A percentile compares a stretch with the other conserved stretches of the same genome.
Conservation (phyloP, 2,329 filamentous ascomycete genomes). For the Pseudogymnoascus pannorum region DNA sequence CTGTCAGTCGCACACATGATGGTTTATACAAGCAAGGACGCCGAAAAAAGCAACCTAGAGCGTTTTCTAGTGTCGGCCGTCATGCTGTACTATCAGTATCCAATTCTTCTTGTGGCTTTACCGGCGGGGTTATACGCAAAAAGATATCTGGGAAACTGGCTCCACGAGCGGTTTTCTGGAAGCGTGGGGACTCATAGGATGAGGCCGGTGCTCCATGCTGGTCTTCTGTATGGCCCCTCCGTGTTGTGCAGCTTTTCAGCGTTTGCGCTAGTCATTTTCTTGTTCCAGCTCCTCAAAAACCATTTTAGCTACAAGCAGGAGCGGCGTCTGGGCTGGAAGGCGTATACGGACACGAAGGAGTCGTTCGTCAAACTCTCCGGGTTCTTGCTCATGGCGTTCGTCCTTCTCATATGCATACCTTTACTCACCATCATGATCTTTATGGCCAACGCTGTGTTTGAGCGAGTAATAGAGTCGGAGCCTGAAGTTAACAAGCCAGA, state of each 20-base stretch:
- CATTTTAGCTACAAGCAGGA: neutral
- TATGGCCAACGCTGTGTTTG: neutral
- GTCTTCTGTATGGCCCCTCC: neutral
- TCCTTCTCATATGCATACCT: neutral
- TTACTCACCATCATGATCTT: neutral
- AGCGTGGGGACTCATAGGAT: neutral
- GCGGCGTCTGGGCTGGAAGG: neutral
- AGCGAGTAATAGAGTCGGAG: neutral
- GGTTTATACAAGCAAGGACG: neutral
- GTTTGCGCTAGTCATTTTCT: neutral
- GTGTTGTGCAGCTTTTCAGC: neutral
- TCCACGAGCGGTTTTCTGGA: neutral
- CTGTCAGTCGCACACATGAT: neutral
- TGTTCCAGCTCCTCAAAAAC: neutral
- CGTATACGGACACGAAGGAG: neutral
- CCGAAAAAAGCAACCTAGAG: too few species aligned
- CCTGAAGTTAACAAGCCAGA: neutral
- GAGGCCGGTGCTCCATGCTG: neutral
- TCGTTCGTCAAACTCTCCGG: neutral
- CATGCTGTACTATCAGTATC: neutral
- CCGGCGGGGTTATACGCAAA: neutral
- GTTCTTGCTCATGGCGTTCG: neutral
- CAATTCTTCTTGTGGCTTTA: neutral
- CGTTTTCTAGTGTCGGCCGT: neutral
- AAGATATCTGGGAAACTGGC: neutral